A percentile compares a stretch with the other conserved stretches of the same genome.
Conservation (phyloP, 2,329 filamentous ascomycete species). For the Pseudogymnoascus sp. region DNA sequence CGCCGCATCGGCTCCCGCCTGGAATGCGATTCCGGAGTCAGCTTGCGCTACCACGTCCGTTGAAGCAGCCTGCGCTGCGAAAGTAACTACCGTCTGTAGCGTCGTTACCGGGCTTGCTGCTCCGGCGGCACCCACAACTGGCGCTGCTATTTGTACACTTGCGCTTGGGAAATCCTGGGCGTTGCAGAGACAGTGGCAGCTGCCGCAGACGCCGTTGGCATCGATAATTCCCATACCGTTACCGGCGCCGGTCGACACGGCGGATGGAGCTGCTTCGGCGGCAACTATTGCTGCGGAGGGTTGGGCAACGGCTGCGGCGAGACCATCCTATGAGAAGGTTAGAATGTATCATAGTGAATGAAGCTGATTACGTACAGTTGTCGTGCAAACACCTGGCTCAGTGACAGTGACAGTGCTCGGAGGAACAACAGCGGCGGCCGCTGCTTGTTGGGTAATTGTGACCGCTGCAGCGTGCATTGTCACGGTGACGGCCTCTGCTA, state of each 20-base stretch:
- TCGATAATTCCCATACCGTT: neutral
- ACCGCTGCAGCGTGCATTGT: slow-evolving; percentile 1
- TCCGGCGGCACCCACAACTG: neutral
- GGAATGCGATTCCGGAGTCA: neutral
- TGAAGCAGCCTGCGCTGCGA: neutral
- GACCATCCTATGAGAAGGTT: neutral
- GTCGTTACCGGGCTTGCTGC: slow-evolving; percentile 1
- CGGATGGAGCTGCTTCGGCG: neutral
- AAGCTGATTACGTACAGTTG: neutral
- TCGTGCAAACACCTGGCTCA: neutral
- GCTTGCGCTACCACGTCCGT: slow-evolving; percentile 3
- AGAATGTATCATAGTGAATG: neutral
- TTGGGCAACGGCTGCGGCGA: neutral
- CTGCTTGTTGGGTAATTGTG: slow-evolving; percentile 8
- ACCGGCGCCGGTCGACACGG: neutral
- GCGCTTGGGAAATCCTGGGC: neutral
- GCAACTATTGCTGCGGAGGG: neutral
- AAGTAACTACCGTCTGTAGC: slow-evolving; percentile 9
- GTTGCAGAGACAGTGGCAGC: neutral
- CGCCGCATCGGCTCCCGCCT: neutral
- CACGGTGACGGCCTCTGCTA: slow-evolving; percentile 5
- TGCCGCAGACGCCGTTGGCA: neutral
- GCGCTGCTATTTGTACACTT: neutral
- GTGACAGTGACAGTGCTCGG: slow-evolving; percentile 3
- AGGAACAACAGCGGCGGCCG: neutral